Evolutionary conservation across 345 rosid species (phyloP), one percentile per base, ranked within the genome.

Genomic region (Hypericum androsaemum): DNA sequence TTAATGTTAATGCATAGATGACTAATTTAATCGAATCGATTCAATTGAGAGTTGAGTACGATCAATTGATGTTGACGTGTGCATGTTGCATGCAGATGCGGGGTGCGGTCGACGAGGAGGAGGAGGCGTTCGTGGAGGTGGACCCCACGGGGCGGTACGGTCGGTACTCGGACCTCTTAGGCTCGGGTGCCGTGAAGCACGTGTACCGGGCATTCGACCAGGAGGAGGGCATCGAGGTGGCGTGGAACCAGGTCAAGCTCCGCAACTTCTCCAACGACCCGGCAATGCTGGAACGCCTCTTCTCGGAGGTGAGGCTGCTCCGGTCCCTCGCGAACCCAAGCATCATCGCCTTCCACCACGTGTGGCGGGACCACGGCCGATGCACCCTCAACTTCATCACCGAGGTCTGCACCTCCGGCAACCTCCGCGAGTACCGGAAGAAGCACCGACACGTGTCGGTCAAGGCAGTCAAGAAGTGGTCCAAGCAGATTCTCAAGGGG

Each of bases 121-220:
- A 80, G 0, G 96, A 84, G 74, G 77, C 80, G 2, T 88, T 88
- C 52, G 71, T 71, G 0, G 97, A 88, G 63, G 50, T 75, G 5
- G 95, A 88, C 66, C 90, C 87, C 7, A 80, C 84, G 7, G 83
- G 92, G 10, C 68, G 95, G 32, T 88, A 85, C 22, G 97, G 97
- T 1, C 76, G 95, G 5, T 88, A 84, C 74, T 58, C 51, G 0
- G 92, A 79, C 54, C 73, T 85, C 0, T 71, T 88, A 0, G 92
- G 97, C 5, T 62, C 70, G 4, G 92, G 95, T 0, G 84, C 95
- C 0, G 84, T 82, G 10, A 88, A 88, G 46, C 84, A 79, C 37
- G 97, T 88, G 11, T 88, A 88, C 70, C 70, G 97, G 0, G 95
- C 95, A 10, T 88, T 88, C 53, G 97, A 88, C 61, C 88, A 88